Percentiles rank a stretch among this genome's conserved stretches.
Conservation (phyloP, 352 stramenopile genomes). For the Phytopythium boreale region DNA sequence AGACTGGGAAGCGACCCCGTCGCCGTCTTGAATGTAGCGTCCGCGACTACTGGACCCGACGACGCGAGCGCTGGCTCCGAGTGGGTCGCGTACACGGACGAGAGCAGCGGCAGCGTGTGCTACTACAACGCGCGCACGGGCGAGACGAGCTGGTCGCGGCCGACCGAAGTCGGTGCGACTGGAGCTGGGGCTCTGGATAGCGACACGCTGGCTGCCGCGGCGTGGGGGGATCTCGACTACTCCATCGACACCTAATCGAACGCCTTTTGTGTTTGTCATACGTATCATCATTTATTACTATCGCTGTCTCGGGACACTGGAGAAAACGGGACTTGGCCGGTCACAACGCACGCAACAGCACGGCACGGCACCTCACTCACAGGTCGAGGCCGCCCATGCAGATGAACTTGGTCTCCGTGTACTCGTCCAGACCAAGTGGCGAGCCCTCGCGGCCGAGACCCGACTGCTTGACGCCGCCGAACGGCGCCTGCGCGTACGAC, state of each 20-base stretch:
- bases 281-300: conserved; percentile 1
- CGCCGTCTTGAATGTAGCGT: neutral
- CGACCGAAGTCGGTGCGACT: neutral
- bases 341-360: neutral
- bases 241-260: conserved; percentile 1
- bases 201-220: conserved; percentile 1
- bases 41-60: neutral
- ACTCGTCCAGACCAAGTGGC: conserved; percentile 91
- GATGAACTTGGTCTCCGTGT: conserved; percentile 97
- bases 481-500: conserved; percentile 85
- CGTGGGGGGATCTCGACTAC: neutral
- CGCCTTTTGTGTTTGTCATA: neutral
- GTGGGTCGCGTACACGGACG: conserved; percentile 26
- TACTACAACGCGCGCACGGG: conserved; percentile 35
- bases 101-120: conserved; percentile 31
- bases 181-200: neutral
- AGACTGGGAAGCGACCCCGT: neutral
- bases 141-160: conserved; percentile 30
- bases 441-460: conserved; percentile 89
- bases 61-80: neutral
- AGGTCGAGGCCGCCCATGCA: conserved; percentile 65
- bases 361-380: neutral
- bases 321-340: neutral
- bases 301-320: neutral
- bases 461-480: conserved; percentile 89